Percentiles rank a stretch among this genome's conserved stretches.
Conservation (phyloP, 306 rosid species). For the Trifolium fragiferum region DNA sequence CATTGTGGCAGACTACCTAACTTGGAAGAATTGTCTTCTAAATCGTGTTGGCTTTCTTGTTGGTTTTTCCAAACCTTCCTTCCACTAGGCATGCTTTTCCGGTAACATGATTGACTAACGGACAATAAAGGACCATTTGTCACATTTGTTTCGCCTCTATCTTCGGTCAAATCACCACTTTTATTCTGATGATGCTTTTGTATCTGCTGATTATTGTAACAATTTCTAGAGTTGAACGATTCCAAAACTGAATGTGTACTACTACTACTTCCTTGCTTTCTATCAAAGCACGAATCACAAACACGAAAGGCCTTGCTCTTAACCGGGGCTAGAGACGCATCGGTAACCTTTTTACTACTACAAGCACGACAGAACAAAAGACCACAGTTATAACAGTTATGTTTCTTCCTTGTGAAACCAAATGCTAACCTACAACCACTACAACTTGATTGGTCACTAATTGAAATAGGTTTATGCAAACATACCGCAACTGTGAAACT, state of each 20-base stretch:
- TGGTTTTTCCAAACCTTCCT: constrained; percentile 57
- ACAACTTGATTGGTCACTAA: constrained; percentile 71
- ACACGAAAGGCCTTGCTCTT: constrained; percentile 76
- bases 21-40: constrained; percentile 46
- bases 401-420: constrained; percentile 84
- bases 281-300: constrained; percentile 72
- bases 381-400: constrained; percentile 85
- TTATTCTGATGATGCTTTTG: constrained; percentile 44
- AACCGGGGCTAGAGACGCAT: constrained; percentile 78
- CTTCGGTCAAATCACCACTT: constrained; percentile 54
- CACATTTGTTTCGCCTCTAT: constrained; percentile 53
- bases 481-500: constrained; percentile 80
- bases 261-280: constrained; percentile 42
- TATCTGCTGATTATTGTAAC: constrained; percentile 40
- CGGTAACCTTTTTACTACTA: constrained; percentile 59
- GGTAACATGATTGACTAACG: constrained; percentile 53
- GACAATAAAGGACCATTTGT: constrained; percentile 55
- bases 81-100: constrained; percentile 60
- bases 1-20: constrained; percentile 59
- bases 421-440: constrained; percentile 77
- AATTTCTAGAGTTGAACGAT: constrained; percentile 43
- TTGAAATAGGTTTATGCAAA: constrained; percentile 73
- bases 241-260: constrained; percentile 36
- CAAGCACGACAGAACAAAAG: constrained; percentile 74
- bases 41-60: constrained; percentile 50